Percentiles rank a stretch among this genome's conserved stretches.
These are phyloP conservation scores for Diaporthe sp. DNA, from an alignment of 2,329 filamentous ascomycete genomes.

Conservation along the genomic window DNA sequence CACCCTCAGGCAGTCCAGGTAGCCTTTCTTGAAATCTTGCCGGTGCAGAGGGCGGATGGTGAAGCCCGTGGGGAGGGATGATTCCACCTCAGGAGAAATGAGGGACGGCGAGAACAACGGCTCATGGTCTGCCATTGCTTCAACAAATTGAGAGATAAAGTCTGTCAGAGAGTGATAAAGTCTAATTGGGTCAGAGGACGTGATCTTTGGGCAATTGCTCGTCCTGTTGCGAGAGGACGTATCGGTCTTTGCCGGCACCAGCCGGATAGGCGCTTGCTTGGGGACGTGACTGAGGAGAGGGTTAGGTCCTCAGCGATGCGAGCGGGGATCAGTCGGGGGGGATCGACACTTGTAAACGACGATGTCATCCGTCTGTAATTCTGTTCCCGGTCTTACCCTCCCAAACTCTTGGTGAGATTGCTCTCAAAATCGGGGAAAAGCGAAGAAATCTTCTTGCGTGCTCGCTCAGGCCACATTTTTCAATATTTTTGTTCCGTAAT, in stretches of 20 bases:
- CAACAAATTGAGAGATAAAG: not conserved
- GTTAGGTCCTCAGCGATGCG: not conserved
- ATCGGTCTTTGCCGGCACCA: not conserved
- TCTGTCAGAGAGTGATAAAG: not conserved
- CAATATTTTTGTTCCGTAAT: too few species aligned
- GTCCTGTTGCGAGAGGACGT: not conserved
- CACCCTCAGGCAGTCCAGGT: conserved; percentile 81
- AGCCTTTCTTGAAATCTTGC: conserved; percentile 76
- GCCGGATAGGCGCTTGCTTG: conserved; percentile 14
- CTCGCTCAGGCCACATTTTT: not conserved
- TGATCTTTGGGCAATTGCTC: not conserved
- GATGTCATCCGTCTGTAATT: conserved; percentile 4
- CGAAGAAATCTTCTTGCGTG: not conserved
- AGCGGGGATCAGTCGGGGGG: not conserved
- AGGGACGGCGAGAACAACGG: conserved; percentile 74
- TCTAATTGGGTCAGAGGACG: not conserved
- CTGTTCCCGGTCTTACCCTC: not conserved
- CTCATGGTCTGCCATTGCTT: conserved; percentile 14
- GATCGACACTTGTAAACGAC: not conserved
- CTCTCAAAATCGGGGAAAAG: not conserved
- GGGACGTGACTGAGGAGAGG: not conserved
- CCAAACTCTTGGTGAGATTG: not conserved
- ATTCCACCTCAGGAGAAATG: conserved; percentile 72
- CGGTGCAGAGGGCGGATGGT: conserved; percentile 77
- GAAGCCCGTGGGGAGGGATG: conserved; percentile 76